These are phyloP conservation scores for Bryopsis sp. DNA, from an alignment of 139 green algal genomes.

Conservation along the genomic window DNA sequence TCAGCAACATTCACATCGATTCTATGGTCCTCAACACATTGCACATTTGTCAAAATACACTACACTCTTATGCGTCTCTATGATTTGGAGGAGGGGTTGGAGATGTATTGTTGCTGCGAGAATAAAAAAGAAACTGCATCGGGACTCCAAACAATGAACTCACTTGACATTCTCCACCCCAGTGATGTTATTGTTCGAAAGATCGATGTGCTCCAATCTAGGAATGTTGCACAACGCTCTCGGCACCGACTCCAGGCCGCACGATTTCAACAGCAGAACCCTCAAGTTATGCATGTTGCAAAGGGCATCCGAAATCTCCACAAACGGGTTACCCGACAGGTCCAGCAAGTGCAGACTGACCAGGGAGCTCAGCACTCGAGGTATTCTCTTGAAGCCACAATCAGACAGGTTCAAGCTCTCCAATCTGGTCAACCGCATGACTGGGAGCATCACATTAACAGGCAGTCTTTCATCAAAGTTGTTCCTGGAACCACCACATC, in stretches of 20 bases:
- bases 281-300: neutral
- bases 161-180: conserved; percentile 2
- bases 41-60: too few relatives aligned
- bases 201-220: conserved; percentile 12
- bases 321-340: conserved; percentile 1
- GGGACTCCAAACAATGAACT: too few relatives aligned
- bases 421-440: conserved; percentile 3
- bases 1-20: too few relatives aligned
- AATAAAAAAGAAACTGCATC: too few relatives aligned
- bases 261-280: neutral
- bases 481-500: conserved; percentile 9
- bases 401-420: conserved; percentile 7
- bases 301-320: neutral
- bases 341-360: neutral
- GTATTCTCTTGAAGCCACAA: conserved; percentile 6
- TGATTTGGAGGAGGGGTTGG: too few relatives aligned
- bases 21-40: too few relatives aligned
- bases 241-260: conserved; percentile 2
- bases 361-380: neutral
- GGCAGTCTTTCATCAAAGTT: conserved; percentile 15
- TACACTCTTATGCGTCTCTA: too few relatives aligned
- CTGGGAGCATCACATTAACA: neutral
- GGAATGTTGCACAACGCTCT: neutral
- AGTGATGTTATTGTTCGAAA: conserved; percentile 13
- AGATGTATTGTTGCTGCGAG: too few relatives aligned